phyloP scores from a whole-genome alignment of 495 filamentous ascomycete species.

The Xylaria nigripes region DNA sequence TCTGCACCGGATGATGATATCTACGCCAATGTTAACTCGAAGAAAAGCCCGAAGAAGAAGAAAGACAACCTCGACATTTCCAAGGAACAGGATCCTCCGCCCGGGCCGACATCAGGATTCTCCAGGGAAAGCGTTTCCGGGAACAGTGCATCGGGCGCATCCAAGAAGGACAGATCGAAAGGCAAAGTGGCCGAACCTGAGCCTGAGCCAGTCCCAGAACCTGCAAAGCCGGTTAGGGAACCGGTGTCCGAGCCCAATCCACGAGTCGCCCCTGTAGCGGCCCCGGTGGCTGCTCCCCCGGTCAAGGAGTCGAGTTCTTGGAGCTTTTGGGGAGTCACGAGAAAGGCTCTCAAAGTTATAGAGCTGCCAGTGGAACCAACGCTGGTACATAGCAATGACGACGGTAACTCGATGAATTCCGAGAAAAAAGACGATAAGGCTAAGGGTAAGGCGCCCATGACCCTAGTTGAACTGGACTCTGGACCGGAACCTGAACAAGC shows the following conservation, averaged over 20 bases:
- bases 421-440: slow-evolving; percentile 24
- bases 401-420: slow-evolving; percentile 25
- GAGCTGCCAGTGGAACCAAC: slow-evolving; percentile 7
- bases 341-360: slow-evolving; percentile 23
- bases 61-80: slow-evolving; percentile 17
- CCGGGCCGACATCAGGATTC: slow-evolving; percentile 12
- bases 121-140: slow-evolving; percentile 15
- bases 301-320: slow-evolving; percentile 22
- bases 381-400: slow-evolving; percentile 6
- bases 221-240: slow-evolving; percentile 1
- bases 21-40: slow-evolving; percentile 16
- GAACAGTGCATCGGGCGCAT: slow-evolving; percentile 6
- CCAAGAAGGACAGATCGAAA: slow-evolving; percentile 29
- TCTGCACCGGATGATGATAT: slow-evolving; percentile 11
- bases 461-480: slow-evolving; percentile 30
- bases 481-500: slow-evolving; percentile 14
- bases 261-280: background rate
- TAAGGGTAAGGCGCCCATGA: slow-evolving; percentile 27
- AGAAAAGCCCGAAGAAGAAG: slow-evolving; percentile 23
- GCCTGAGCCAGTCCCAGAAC: slow-evolving; percentile 3
- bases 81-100: slow-evolving; percentile 10
- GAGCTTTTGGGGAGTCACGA: slow-evolving; percentile 33
- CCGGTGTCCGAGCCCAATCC: background rate
- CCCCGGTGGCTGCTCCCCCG: background rate
- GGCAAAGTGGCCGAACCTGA: slow-evolving; percentile 13